Evolutionary conservation across 371 early-diverging fungal genomes (phyloP), one percentile per base, ranked within the genome.

Genomic region (Zychaea mexicana): DNA sequence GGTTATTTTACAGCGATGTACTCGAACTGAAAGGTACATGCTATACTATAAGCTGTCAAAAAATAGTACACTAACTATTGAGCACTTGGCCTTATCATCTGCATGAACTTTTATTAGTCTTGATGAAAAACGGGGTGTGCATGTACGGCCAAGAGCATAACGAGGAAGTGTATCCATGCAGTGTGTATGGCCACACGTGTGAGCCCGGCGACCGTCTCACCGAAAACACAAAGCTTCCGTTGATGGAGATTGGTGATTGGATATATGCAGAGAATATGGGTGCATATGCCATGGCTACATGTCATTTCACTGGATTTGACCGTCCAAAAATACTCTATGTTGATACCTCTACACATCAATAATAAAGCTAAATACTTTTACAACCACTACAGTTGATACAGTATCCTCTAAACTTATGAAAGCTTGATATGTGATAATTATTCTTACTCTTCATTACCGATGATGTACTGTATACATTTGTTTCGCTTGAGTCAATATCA

Each of bases 181-280:
- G 88, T 72, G 83, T 97, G 61, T 97, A 97, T 97, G 98, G 97
- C 17, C 98, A 97, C 28, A 98, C 98, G 39, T 97, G 98, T 77
- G 97, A 98, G 78, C 96, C 96, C 21, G 93, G 96, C 66, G 98
- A 98, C 80, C 94, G 94, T 74, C 87, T 98, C 57, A 85, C 84
- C 61, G 77, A 87, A 56, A 79, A 86, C 36, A 72, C 82, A 13
- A 58, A 57, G 63, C 81, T 98, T 54, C 97, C 97, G 38, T 85
- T 90, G 72, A 81, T 98, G 69, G 85, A 92, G 55, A 85, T 94
- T 27, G 97, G 98, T 60, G 99, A 98, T 75, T 98, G 98, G 98
- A 81, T 98, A 52, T 90, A 90, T 75, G 97, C 92, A 78, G 90
- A 93, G 56, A 82, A 91, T 74, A 96, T 98, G 97, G 99, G 99